Evolutionary conservation across 139 green algal species (phyloP), one percentile per base, ranked within the genome.

Genomic region (Micractinium conductrix): DNA sequence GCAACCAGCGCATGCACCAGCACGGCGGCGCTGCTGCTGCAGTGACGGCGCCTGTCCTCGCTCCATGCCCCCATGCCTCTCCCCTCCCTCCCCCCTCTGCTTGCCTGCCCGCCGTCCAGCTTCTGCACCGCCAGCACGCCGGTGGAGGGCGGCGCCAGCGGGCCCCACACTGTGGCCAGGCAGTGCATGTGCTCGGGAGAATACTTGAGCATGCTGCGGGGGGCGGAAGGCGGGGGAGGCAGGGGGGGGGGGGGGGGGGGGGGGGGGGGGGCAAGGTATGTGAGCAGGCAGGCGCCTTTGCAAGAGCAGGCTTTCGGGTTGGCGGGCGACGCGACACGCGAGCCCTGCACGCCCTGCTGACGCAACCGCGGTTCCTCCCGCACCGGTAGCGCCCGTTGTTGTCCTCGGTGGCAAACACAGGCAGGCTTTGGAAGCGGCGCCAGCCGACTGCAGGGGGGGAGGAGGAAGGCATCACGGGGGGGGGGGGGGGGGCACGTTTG

Each of bases 131-230:
- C 76, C 58, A 82, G 38, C 55, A 82, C 76, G 38, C 76, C 76
- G 2, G 95, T 99, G 87, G 96, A 96, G 37, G 95, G 94, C 8
- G 97, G 96, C 43, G 92, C 94, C 74, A 98, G 80, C 2, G 96
- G 94, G 14, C 94, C 92, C 78, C 90, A 98, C 68, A 97, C 89
- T 0, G 85, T 87, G 16, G 96, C 96, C 26, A 96, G 58, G 90
- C 97, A 99, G 89, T 99, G 97, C 95, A 97, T 97, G 91, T 99
- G 97, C 91, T 99, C 96, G 1, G 97, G 97, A 0, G 94, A 98
- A 93, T 99, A 99, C 92, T 99, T 99, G 69, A 98, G 91, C 90
- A 96, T 94, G 19, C 89, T 84, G 75, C 33, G 33, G 33, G n/a
- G 65, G 33, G 35, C 38, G 63, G 63, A 35, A 9, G n/a, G 28